Conservation (phyloP, 768 basidiomycete species). For the Mycena rebaudengoi region DNA sequence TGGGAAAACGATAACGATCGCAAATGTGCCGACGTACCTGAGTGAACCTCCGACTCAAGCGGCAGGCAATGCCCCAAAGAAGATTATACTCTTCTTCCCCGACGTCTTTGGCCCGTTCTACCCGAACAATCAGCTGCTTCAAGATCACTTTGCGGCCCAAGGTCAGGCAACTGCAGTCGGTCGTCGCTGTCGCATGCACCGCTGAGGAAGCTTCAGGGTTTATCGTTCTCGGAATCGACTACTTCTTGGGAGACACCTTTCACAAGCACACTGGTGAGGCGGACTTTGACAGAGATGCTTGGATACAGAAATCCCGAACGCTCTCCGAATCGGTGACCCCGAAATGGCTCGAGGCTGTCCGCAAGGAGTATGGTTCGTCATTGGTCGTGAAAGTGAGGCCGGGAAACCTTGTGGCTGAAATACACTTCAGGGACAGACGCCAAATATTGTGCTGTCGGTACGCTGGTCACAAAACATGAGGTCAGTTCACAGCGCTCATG, state of each 20-base stretch:
- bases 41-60: conserved; percentile 49
- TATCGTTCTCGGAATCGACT: conserved; percentile 66
- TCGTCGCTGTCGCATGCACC: too few relatives aligned
- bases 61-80: conserved; percentile 35
- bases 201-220: conserved; percentile 50
- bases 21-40: conserved; percentile 62
- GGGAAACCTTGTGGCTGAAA: too few relatives aligned
- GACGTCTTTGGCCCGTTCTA: conserved; percentile 70
- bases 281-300: conserved; percentile 48
- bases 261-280: conserved; percentile 48
- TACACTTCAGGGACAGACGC: conserved; percentile 7
- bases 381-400: too few relatives aligned
- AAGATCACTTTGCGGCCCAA: conserved; percentile 69
- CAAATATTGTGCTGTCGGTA: conserved; percentile 19
- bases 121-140: conserved; percentile 64
- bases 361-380: conserved; percentile 55
- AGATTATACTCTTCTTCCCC: conserved; percentile 64
- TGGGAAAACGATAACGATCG: conserved; percentile 50
- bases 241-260: conserved; percentile 68
- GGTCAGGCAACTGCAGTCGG: conserved; percentile 43
- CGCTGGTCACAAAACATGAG: too few relatives aligned
- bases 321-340: conserved; percentile 52
- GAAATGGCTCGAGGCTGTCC: conserved; percentile 61
- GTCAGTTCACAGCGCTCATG: not conserved
- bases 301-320: conserved; percentile 47